These are phyloP conservation scores for Solanum raphanifolium DNA, from an alignment of 257 asterid species.

Conservation along the genomic window DNA sequence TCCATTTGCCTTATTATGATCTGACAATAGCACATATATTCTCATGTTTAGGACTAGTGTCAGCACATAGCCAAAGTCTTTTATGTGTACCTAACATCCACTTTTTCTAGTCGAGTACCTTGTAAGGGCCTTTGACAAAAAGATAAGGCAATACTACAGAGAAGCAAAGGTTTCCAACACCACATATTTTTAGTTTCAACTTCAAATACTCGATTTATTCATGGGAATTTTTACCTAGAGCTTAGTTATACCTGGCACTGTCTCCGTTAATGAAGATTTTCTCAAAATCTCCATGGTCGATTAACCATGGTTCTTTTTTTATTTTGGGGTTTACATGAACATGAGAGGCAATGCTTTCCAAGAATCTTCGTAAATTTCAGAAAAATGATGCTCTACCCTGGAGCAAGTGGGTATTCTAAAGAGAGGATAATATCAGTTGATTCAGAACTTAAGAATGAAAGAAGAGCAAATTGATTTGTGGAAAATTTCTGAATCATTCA, in stretches of 20 bases:
- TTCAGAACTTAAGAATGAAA: neutral
- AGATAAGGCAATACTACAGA: neutral
- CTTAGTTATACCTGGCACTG: no score
- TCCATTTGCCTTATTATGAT: no score
- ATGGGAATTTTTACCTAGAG: no score
- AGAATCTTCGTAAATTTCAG: neutral
- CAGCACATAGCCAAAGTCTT: neutral
- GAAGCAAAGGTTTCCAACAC: neutral
- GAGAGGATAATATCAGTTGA: conserved; percentile 1
- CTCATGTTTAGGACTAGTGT: neutral
- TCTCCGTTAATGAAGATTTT: conserved; percentile 6
- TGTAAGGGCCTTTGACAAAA: neutral
- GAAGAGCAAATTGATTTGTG: no score
- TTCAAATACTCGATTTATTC: neutral
- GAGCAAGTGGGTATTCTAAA: conserved; percentile 9
- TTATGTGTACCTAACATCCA: neutral
- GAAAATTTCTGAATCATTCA: no score
- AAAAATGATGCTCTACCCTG: neutral
- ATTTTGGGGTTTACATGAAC: neutral
- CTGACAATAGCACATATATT: no score
- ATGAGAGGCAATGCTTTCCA: conserved; percentile 19
- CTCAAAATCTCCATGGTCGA: neutral
- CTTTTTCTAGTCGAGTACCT: neutral
- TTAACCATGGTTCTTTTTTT: neutral
- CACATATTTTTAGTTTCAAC: neutral